Percentiles rank a stretch among this genome's conserved stretches.
These are phyloP conservation scores for Exophiala viscosa DNA, from an alignment of 2,329 filamentous ascomycete species.

Conservation along the genomic window DNA sequence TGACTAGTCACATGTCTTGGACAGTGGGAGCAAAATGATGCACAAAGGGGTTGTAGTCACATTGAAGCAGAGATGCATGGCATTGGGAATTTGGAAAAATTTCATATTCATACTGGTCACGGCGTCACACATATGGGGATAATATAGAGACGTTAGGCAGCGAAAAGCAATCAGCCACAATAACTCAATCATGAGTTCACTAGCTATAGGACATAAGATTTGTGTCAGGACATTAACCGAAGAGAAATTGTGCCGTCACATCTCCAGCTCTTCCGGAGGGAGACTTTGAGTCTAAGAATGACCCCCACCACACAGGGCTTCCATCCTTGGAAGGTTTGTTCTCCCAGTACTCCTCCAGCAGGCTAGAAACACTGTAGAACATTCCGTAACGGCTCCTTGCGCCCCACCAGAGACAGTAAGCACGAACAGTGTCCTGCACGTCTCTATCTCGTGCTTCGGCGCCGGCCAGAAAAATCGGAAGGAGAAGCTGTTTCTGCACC, in stretches of 20 bases:
- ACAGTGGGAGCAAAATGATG: neutral
- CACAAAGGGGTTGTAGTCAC: neutral
- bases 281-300: constrained; percentile 4
- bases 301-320: constrained; percentile 3
- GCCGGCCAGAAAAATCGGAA: neutral
- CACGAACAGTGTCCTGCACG: neutral
- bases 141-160: neutral
- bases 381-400: neutral
- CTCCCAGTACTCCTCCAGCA: neutral
- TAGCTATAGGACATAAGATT: neutral
- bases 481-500: neutral
- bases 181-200: neutral
- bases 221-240: neutral
- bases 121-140: neutral
- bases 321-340: neutral
- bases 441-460: neutral
- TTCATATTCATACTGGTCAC: neutral
- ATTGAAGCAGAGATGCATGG: neutral
- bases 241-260: constrained; percentile 5
- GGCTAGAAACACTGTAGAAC: neutral
- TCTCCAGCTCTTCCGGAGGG: neutral
- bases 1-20: neutral
- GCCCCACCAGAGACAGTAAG: neutral
- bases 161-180: neutral
- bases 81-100: neutral